Conservation (phyloP, 139 green algal genomes). For the Microglena sp. region DNA sequence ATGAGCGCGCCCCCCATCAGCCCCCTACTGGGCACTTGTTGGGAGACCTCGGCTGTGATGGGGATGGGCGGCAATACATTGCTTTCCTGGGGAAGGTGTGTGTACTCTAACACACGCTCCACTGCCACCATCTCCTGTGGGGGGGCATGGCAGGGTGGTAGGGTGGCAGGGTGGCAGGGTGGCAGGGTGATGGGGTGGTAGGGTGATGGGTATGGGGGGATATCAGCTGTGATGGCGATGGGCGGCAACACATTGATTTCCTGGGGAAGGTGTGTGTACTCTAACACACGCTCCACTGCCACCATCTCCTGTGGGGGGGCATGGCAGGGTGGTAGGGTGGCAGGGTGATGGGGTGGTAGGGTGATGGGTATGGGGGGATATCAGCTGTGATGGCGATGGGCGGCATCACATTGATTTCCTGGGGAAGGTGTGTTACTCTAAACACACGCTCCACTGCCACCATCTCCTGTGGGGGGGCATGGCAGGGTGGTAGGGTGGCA, state of each 20-base stretch:
- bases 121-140: conserved; percentile 63
- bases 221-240: not conserved
- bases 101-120: not conserved
- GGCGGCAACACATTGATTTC: not conserved
- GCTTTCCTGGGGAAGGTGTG: conserved; percentile 8
- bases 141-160: too few relatives aligned
- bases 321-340: too few relatives aligned
- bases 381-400: not conserved
- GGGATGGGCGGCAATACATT: not conserved
- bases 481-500: not conserved
- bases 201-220: not conserved
- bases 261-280: conserved; percentile 25
- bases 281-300: conserved; percentile 55
- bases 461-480: conserved; percentile 45
- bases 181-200: not conserved
- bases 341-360: not conserved
- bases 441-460: conserved; percentile 68
- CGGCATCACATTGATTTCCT: not conserved
- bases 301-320: too few relatives aligned
- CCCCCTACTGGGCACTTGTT: too few relatives aligned
- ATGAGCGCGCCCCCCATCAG: too few relatives aligned
- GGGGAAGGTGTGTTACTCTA: conserved; percentile 23
- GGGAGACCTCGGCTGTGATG: not conserved
- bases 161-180: not conserved
- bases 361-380: not conserved